Conservation (phyloP, 495 filamentous ascomycete genomes). For the Letharia lupina region DNA sequence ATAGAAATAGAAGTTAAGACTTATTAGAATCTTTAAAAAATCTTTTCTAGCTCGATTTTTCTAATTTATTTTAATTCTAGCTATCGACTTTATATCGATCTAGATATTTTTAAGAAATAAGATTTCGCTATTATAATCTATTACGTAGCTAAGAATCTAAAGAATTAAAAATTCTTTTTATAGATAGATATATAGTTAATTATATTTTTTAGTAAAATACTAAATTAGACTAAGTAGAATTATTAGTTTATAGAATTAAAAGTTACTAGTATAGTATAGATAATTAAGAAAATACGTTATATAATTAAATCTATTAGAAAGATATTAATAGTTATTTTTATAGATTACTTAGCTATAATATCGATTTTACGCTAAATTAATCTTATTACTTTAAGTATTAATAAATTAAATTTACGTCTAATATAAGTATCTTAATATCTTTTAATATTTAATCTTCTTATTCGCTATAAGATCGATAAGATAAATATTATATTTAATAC, state of each 20-base stretch:
- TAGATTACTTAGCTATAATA: slow-evolving; percentile 3
- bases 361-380: slow-evolving; percentile 8
- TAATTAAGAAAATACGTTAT: slow-evolving; percentile 3
- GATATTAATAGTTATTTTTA: slow-evolving; percentile 3
- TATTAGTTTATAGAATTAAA: not conserved
- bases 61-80: slow-evolving; percentile 11
- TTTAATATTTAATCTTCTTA: slow-evolving; percentile 8
- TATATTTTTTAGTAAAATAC: slow-evolving; percentile 7
- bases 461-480: slow-evolving; percentile 10
- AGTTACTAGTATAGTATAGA: not conserved
- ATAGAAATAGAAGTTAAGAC: not conserved
- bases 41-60: not conserved
- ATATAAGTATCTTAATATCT: not conserved
- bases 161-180: not conserved
- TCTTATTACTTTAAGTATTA: slow-evolving; percentile 9
- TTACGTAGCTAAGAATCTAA: not conserved
- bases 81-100: not conserved
- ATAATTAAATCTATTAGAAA: not conserved
- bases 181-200: not conserved
- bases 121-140: not conserved
- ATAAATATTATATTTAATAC: slow-evolving; percentile 1
- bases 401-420: slow-evolving; percentile 10
- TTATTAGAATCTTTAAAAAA: not conserved
- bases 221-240: not conserved
- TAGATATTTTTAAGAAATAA: slow-evolving; percentile 13